Percentiles rank a stretch among this genome's conserved stretches.
Evolutionary conservation across 2,329 filamentous ascomycete species (phyloP).

Genomic region (Purpureocillium lavendulum): DNA sequence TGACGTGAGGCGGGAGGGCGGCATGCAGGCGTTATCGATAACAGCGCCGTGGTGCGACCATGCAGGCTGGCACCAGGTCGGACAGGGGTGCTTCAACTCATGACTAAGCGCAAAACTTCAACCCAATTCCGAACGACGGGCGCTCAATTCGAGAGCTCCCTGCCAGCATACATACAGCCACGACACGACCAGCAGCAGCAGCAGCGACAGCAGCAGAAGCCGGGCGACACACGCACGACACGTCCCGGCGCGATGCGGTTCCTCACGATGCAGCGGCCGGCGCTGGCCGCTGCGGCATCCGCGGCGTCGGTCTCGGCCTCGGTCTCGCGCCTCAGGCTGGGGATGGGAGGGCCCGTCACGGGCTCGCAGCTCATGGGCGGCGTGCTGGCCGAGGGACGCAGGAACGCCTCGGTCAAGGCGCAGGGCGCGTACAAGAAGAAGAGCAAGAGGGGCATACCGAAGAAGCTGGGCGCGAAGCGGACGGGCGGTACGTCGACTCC

Average conservation of each 20-base stretch:
- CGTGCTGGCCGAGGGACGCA: constrained; percentile 37
- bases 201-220: no score
- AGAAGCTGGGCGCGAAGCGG: constrained; percentile 92
- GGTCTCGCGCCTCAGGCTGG: constrained; percentile 11
- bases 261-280: constrained; percentile 36
- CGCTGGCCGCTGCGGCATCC: constrained; percentile 29
- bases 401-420: constrained; percentile 52
- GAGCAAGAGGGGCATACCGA: constrained; percentile 53
- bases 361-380: constrained; percentile 24
- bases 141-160: no score
- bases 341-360: constrained; percentile 9
- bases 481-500: constrained; percentile 75
- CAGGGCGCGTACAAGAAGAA: constrained; percentile 61
- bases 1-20: no score
- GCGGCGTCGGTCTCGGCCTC: constrained; percentile 14
- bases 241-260: constrained; percentile 33
- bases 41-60: no score
- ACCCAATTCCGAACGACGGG: no score
- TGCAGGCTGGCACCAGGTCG: no score
- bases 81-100: no score
- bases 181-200: not conserved
- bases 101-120: no score
- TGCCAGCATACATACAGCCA: no score
- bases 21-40: no score
- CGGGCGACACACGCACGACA: constrained; percentile 12